Evolutionary conservation across 768 basidiomycete species (phyloP).

Genomic region (Mycena alexandri): DNA sequence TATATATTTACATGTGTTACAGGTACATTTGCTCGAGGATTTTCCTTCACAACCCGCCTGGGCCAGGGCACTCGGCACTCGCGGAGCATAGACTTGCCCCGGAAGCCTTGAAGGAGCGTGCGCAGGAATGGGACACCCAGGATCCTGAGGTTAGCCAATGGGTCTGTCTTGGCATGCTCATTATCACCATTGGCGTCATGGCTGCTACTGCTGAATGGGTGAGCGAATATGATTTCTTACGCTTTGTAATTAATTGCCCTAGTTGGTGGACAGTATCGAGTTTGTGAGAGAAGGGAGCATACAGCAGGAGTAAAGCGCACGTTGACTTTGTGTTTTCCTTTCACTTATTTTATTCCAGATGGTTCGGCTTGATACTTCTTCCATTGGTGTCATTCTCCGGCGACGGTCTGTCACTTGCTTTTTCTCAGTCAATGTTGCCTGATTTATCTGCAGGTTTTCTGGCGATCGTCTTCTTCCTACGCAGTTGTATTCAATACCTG

Average conservation of each 20-base stretch:
- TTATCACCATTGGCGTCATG: slow-evolving; percentile 69
- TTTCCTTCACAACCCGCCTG: slow-evolving; percentile 79
- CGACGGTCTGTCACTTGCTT: slow-evolving; percentile 57
- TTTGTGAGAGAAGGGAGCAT: slow-evolving; percentile 60
- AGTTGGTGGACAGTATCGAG: slow-evolving; percentile 78
- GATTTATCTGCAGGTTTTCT: slow-evolving; percentile 50
- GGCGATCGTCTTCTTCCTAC: slow-evolving; percentile 69
- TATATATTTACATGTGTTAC: slow-evolving; percentile 6
- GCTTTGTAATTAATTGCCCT: background rate
- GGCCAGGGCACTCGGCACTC: slow-evolving; percentile 60
- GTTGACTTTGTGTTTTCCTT: background rate
- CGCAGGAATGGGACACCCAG: slow-evolving; percentile 46
- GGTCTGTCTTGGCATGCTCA: slow-evolving; percentile 67
- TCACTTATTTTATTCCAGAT: slow-evolving; percentile 52
- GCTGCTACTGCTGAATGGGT: slow-evolving; percentile 81
- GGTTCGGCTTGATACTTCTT: slow-evolving; percentile 80
- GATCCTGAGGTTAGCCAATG: slow-evolving; percentile 75
- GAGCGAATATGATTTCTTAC: slow-evolving; percentile 36
- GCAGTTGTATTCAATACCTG: slow-evolving; percentile 49
- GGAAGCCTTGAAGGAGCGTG: slow-evolving; percentile 55
- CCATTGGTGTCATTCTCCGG: slow-evolving; percentile 82
- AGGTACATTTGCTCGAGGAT: slow-evolving; percentile 78
- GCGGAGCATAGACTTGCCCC: slow-evolving; percentile 59
- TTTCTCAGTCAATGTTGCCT: background rate
- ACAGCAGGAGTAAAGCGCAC: slow-evolving; percentile 61